Percentiles rank a stretch among this genome's conserved stretches.
phyloP scores from a whole-genome alignment of 2,329 filamentous ascomycete species.

The Cyphellophora europaea region DNA sequence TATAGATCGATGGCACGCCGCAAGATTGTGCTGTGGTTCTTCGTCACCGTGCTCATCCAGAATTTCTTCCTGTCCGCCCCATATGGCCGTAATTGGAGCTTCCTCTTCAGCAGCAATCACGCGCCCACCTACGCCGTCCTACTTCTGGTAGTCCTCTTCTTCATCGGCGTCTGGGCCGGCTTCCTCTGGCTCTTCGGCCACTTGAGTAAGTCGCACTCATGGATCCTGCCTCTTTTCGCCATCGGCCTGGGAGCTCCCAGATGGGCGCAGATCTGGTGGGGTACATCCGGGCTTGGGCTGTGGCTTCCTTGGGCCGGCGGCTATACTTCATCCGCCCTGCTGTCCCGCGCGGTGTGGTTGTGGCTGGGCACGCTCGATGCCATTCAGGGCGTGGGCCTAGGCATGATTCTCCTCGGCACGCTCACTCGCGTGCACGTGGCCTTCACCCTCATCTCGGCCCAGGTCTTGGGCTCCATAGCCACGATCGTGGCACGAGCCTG shows the following conservation, averaged over 20 bases:
- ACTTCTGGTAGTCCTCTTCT: conserved; percentile 39
- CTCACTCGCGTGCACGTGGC: conserved; percentile 56
- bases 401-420: conserved; percentile 59
- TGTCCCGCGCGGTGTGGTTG: conserved; percentile 52
- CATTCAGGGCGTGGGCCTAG: conserved; percentile 57
- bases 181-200: conserved; percentile 43
- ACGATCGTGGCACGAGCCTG: conserved; percentile 54
- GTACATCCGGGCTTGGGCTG: conserved; percentile 48
- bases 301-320: conserved; percentile 55
- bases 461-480: conserved; percentile 52
- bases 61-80: conserved; percentile 59
- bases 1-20: conserved; percentile 52
- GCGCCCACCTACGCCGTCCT: conserved; percentile 48
- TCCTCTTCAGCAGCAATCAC: conserved; percentile 50
- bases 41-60: conserved; percentile 53
- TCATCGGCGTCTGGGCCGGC: conserved; percentile 47
- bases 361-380: conserved; percentile 59
- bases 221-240: conserved; percentile 59
- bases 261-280: conserved; percentile 62
- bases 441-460: conserved; percentile 51
- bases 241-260: conserved; percentile 57
- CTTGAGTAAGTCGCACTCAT: conserved; percentile 52
- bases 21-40: conserved; percentile 60
- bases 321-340: conserved; percentile 41
- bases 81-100: conserved; percentile 59